Evolutionary conservation across 2,329 filamentous ascomycete species (phyloP), one percentile per base, ranked within the genome.

Genomic region (Macrophomina pseudophaseolina): DNA sequence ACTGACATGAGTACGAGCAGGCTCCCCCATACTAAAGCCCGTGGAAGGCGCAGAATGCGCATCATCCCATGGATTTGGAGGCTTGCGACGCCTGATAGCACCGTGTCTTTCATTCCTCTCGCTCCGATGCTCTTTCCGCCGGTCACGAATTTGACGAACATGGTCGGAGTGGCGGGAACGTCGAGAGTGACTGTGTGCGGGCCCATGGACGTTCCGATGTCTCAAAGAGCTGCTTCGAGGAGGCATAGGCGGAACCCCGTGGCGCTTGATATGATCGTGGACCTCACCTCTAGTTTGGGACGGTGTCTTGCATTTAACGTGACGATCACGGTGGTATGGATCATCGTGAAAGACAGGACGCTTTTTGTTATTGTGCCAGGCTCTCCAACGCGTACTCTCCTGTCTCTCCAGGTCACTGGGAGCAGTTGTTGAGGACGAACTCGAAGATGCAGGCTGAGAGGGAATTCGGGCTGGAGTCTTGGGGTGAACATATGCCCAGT

Each of bases 1-100:
- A 69, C 74, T 81, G 66, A 80, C 78, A 54, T 80, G 79, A 46
- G 72, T 75, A 44, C 70, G 70, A 38, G 66, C 67, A 32, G 73
- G 73, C 16, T 74, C 70, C 11, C 53, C 53, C 58, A 62, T 62
- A 5, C 14, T n/a, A 16, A 62, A 28, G 1, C 44, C 58, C 28
- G 48, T 49, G 38, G n/a, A 46, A 14, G 51, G 40, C 12, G 7
- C 14, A 46, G 40, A 4, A 32, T 11, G n/a, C 5, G 18, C 35
- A 16, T 49, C 40, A 42, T 56, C 28, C 42, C 63, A 48, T 4
- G 42, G 48, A 35, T 48, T 18, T 28, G 23, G 63, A 58, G 28
- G 63, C 48, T 64, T 64, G 32, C 32, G 58, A 12, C 44, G 58
- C 18, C 18, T 62, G 3, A 16, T 40, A 7, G 28, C 44, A 23